phyloP scores from a whole-genome alignment of 306 rosid genomes.

The Prunus mira region DNA sequence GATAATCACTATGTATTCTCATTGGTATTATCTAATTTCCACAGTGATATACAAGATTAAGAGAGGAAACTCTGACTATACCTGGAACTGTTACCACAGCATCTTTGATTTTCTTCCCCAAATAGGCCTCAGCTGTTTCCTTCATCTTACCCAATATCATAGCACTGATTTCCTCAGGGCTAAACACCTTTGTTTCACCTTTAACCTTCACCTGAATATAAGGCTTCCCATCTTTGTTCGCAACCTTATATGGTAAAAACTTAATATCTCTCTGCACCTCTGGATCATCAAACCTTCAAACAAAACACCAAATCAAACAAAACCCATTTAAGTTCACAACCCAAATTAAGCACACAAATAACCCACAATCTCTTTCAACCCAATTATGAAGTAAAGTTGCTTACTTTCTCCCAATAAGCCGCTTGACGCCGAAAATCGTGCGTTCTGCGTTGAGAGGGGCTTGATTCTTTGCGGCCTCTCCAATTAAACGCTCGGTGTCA shows the following conservation, averaged over 20 bases:
- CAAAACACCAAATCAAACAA: conserved; percentile 2
- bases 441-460: conserved; percentile 51
- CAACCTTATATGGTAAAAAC: conserved; percentile 48
- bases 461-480: conserved; percentile 66
- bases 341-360: neutral
- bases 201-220: conserved; percentile 46
- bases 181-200: conserved; percentile 52
- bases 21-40: neutral
- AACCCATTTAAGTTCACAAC: conserved; percentile 1
- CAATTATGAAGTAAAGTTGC: neutral
- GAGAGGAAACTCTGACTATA: neutral
- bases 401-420: conserved; percentile 60
- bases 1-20: neutral
- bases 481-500: conserved; percentile 46
- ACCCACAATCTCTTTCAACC: neutral
- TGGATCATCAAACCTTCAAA: conserved; percentile 40
- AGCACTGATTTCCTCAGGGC: conserved; percentile 62
- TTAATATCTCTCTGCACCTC: conserved; percentile 56
- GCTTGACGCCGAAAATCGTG: conserved; percentile 46
- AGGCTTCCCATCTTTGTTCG: conserved; percentile 57
- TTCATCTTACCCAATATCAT: conserved; percentile 52
- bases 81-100: conserved; percentile 60
- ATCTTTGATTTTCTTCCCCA: conserved; percentile 50
- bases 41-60: neutral
- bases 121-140: conserved; percentile 50